Evolutionary conservation across 2,329 filamentous ascomycete species (phyloP), one percentile per base, ranked within the genome.

Genomic region (Xylaria digitata): DNA sequence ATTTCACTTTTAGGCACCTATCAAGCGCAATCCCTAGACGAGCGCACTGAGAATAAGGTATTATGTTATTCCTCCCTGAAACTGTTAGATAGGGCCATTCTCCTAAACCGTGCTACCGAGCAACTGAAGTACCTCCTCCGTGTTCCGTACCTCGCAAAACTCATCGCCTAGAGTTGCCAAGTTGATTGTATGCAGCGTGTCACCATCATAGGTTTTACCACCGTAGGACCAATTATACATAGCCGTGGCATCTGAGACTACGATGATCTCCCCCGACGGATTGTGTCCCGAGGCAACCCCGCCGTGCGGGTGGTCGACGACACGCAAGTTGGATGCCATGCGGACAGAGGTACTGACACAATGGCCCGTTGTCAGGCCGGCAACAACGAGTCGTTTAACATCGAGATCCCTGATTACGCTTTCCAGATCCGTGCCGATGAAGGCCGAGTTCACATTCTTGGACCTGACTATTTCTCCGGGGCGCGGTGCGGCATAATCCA

Each of bases 311-410:
- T 67, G 65, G 66, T 81, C 78, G 46, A 80, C 78, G 17, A 85
- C 80, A 5, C 78, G 77, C 48, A 85, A 61, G 66, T 85, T 84
- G 19, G 75, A 79, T 0, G 82, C 82, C 81, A 84, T 83, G 7
- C 83, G 79, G 26, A 80, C 78, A 1, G 80, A 81, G 3, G 83
- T 85, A 63, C 80, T 83, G 15, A 85, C 82, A 60, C 83, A 85
- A 67, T 85, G 83, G 72, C 84, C 83, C 42, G 82, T 84, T 3
- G 80, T 83, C 63, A 85, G 65, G 0, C 82, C 83, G 1, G 74
- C 75, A 32, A 84, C 71, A 19, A 83, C 64, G 0, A 83, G 73
- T 64, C 82, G 80, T 9, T 77, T 65, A 17, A 82, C 74, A 0
- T 70, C 73, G 15, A 75, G 74, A 2, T 68, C 66, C 5, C 77